Base-by-base conservation (phyloP, 352 stramenopile genomes). In the Blastocystis sp. region DNA sequence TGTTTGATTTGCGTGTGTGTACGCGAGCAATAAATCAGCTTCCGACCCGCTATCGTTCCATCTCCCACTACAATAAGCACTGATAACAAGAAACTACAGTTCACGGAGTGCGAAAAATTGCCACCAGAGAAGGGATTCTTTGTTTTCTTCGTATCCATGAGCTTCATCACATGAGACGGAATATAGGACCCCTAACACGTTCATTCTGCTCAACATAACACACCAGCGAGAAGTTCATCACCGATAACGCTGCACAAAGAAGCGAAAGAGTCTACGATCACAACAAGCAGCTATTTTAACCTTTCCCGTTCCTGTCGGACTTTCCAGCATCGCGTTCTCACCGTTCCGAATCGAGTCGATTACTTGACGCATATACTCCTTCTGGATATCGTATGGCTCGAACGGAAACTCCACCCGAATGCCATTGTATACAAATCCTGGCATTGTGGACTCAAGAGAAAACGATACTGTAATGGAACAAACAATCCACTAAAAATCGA, bases 331-430 rank as follows among this genome's bases (percentile, higher is more conserved):
- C 16, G 93, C 93, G 77, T 97, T 96, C 81, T 95, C 38, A 24
- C 63, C 32, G 24, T 92, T 91, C 1, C 89, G 88, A 27, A 96
- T 90, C 27, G 92, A 87, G 67, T 91, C 69, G 32, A 97, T 87
- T 16, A 97, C 92, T 73, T 95, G 94, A 87, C 94, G 92, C 92
- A 97, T 97, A 88, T 96, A 96, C 2, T 94, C 90, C 38, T 95
- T 88, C 89, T 96, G 93, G 53, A 88, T 72, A 72, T 94, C 91
- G 76, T 96, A 96, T 18, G 93, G 92, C 71, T 89, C 88, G 89
- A 96, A 96, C 29, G 93, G 93, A 73, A 96, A 96, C 84, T 94
- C 89, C 85, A 96, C 93, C 36, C 73, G 32, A 32, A 89, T 73
- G 11, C 86, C 84, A 24, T 81, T 61, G 69, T 81, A 81, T 11